Percentiles rank a stretch among this genome's conserved stretches.
Evolutionary conservation across 139 green algal species (phyloP).

Genomic region (Diplosphaera chodatii): DNA sequence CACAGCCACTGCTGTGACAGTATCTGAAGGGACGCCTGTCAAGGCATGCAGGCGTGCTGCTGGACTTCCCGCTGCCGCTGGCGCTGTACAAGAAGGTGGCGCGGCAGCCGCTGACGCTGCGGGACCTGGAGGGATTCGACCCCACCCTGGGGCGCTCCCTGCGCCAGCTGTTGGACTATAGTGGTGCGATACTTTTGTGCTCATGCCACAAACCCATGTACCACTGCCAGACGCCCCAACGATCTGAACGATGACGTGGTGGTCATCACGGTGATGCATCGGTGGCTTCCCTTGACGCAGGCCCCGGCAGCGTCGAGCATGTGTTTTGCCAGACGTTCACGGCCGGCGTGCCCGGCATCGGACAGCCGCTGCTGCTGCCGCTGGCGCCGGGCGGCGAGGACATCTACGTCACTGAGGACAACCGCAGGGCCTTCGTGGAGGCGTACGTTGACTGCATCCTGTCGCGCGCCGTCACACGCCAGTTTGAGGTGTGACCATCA

Average conservation of each 20-base stretch:
- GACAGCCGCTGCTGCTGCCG: slow-evolving; percentile 41
- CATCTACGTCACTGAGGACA: slow-evolving; percentile 79
- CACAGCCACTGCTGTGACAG: no score
- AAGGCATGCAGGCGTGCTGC: slow-evolving; percentile 54
- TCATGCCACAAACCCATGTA: no score
- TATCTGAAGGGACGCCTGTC: not conserved
- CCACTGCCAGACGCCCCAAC: no score
- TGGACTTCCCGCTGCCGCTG: slow-evolving; percentile 83
- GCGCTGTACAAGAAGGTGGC: slow-evolving; percentile 89
- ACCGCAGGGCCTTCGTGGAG: slow-evolving; percentile 78
- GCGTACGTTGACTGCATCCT: slow-evolving; percentile 73
- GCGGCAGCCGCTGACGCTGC: slow-evolving; percentile 56
- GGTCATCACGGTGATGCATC: no score
- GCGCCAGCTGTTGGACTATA: slow-evolving; percentile 60
- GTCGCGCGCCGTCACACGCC: slow-evolving; percentile 43
- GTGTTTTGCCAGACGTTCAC: slow-evolving; percentile 80
- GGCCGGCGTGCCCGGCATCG: slow-evolving; percentile 64
- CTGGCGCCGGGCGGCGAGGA: slow-evolving; percentile 56
- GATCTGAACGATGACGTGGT: no score
- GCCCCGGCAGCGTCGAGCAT: slow-evolving; percentile 52
- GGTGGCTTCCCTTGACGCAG: slow-evolving; percentile 22
- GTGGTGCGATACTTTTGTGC: no score
- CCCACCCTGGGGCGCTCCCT: slow-evolving; percentile 63
- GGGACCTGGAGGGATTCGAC: slow-evolving; percentile 86
- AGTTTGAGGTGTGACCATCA: not conserved